Evolutionary conservation across 345 rosid species (phyloP).

Genomic region (Eucalyptus guilfoylei): DNA sequence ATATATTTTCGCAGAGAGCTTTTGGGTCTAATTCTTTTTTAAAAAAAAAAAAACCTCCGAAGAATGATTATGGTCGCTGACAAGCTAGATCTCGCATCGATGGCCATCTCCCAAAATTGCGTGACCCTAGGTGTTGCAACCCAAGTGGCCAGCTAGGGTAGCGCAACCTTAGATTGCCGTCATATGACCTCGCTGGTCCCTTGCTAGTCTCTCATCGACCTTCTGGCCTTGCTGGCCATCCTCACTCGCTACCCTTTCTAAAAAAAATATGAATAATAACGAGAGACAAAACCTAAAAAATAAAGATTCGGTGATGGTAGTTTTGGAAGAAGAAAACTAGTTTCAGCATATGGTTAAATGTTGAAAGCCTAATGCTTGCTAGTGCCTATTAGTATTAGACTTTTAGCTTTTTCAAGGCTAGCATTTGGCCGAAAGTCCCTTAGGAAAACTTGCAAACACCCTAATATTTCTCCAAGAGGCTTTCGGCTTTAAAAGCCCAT

Average conservation of each 20-base stretch:
- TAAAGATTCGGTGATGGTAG: neutral
- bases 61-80: fast-evolving
- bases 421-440: neutral
- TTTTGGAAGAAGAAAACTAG: neutral
- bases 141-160: fast-evolving
- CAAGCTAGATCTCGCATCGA: fast-evolving
- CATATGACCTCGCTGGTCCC: neutral
- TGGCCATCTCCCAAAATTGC: fast-evolving
- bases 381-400: neutral
- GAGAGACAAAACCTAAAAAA: neutral
- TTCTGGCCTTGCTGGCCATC: neutral
- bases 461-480: neutral
- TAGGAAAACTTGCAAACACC: neutral
- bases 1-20: too few relatives aligned
- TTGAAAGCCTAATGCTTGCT: too few relatives aligned
- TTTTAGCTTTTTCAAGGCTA: neutral
- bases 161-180: fast-evolving
- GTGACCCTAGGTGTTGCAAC: neutral
- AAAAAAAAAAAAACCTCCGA: neutral
- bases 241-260: neutral
- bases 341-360: neutral
- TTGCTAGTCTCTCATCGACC: fast-evolving
- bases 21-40: too few relatives aligned
- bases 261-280: too few relatives aligned
- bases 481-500: too few relatives aligned